Evolutionary conservation across 2,329 filamentous ascomycete species (phyloP).

Genomic region (Trichophyton mentagrophytes): DNA sequence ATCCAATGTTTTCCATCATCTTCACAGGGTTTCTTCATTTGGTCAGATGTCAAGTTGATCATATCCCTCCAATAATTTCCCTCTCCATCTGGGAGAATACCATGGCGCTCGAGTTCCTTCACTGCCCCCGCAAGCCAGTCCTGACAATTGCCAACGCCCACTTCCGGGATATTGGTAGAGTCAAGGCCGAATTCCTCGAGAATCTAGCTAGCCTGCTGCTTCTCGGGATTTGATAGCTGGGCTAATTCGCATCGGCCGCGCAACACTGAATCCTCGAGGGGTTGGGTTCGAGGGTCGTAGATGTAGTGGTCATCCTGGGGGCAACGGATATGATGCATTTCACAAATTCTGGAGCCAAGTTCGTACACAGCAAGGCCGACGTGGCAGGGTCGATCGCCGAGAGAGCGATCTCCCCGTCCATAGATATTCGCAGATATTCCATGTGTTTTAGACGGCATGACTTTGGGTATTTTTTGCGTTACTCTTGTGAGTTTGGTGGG

Average conservation of each 20-base stretch:
- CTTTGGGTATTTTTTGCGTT: neutral
- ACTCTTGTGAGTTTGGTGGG: neutral
- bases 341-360: slow-evolving; percentile 13
- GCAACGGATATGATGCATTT: slow-evolving; percentile 17
- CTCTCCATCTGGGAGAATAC: slow-evolving; percentile 8
- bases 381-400: slow-evolving; percentile 16
- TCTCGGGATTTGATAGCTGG: slow-evolving; percentile 9
- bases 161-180: slow-evolving; percentile 13
- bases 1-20: slow-evolving; percentile 10
- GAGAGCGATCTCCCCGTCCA: slow-evolving; percentile 15
- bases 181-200: slow-evolving; percentile 12
- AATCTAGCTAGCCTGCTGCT: neutral
- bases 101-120: neutral
- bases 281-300: slow-evolving; percentile 15
- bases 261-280: slow-evolving; percentile 13
- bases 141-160: slow-evolving; percentile 10
- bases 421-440: slow-evolving; percentile 16
- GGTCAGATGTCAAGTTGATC: slow-evolving; percentile 12
- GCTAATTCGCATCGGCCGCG: slow-evolving; percentile 15
- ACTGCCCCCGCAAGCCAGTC: neutral
- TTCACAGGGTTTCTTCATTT: slow-evolving; percentile 9
- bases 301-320: slow-evolving; percentile 13
- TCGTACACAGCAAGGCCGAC: slow-evolving; percentile 15
- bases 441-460: slow-evolving; percentile 3
- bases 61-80: slow-evolving; percentile 14